phyloP scores from a whole-genome alignment of 768 basidiomycete species.

The Mycena floridula region DNA sequence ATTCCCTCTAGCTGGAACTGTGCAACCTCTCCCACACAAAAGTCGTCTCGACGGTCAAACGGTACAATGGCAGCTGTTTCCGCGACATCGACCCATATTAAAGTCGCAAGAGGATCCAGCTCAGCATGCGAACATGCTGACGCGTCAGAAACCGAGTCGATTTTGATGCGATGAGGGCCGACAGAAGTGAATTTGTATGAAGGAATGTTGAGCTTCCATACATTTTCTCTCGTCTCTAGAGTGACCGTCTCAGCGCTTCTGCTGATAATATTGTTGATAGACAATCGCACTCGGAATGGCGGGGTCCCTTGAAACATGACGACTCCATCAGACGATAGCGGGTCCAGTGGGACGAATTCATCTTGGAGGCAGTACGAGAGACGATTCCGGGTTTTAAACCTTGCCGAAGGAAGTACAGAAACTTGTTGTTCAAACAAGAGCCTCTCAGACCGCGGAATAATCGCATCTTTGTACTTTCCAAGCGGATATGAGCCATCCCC shows the following conservation, averaged over 20 bases:
- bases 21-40: constrained; percentile 85
- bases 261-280: constrained; percentile 68
- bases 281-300: constrained; percentile 77
- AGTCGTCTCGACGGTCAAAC: constrained; percentile 69
- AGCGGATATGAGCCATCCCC: constrained; percentile 84
- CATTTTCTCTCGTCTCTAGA: constrained; percentile 38
- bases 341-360: constrained; percentile 48
- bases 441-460: constrained; percentile 64
- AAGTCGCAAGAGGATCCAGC: constrained; percentile 52
- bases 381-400: constrained; percentile 62
- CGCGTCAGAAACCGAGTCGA: constrained; percentile 75
- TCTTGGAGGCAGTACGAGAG: constrained; percentile 76
- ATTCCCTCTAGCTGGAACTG: constrained; percentile 94
- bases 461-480: constrained; percentile 50
- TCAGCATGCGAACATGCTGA: constrained; percentile 75
- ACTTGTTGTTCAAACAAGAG: constrained; percentile 85
- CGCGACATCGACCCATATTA: constrained; percentile 88
- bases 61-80: constrained; percentile 93
- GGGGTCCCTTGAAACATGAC: constrained; percentile 76
- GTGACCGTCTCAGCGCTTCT: constrained; percentile 56
- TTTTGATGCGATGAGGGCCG: constrained; percentile 73
- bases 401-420: constrained; percentile 70
- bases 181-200: constrained; percentile 71
- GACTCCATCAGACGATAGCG: constrained; percentile 46
- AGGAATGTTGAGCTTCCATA: constrained; percentile 72